phyloP scores from a whole-genome alignment of 306 rosid species.

The Medicago ruthenica region DNA sequence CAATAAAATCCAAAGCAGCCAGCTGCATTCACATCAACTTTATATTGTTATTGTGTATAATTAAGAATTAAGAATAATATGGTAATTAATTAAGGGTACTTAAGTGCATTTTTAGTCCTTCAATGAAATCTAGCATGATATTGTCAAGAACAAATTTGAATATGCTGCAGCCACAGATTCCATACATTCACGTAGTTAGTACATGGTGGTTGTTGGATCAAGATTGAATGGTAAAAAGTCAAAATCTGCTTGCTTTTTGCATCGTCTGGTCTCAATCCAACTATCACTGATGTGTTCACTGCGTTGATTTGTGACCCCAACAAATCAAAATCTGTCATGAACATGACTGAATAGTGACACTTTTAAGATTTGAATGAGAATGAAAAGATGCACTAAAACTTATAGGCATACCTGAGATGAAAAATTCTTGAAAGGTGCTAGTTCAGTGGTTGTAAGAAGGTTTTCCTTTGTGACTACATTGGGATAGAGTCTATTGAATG shows the following conservation, averaged over 20 bases:
- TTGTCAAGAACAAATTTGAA: not conserved
- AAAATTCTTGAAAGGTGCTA: constrained; percentile 83
- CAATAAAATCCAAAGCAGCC: constrained; percentile 94
- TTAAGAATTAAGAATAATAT: not conserved
- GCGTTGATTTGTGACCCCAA: no score
- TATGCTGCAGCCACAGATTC: no score
- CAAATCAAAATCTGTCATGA: not conserved
- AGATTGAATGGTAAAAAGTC: no score
- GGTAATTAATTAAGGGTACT: not conserved
- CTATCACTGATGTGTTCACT: no score
- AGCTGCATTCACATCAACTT: constrained; percentile 59
- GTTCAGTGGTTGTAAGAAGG: constrained; percentile 74
- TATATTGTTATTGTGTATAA: not conserved
- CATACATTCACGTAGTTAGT: no score
- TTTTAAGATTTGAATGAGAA: constrained; percentile 8
- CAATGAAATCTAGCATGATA: not conserved
- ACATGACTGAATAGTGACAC: not conserved
- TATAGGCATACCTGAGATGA: constrained; percentile 75
- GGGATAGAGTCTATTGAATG: constrained; percentile 84
- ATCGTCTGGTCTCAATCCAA: no score
- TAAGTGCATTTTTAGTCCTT: not conserved
- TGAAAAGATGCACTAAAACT: not conserved
- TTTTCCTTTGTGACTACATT: constrained; percentile 85
- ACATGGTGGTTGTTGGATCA: no score
- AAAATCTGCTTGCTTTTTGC: no score